phyloP scores from a whole-genome alignment of 225 moss, liverwort and hornwort genomes.

The Lunularia cruciata region DNA sequence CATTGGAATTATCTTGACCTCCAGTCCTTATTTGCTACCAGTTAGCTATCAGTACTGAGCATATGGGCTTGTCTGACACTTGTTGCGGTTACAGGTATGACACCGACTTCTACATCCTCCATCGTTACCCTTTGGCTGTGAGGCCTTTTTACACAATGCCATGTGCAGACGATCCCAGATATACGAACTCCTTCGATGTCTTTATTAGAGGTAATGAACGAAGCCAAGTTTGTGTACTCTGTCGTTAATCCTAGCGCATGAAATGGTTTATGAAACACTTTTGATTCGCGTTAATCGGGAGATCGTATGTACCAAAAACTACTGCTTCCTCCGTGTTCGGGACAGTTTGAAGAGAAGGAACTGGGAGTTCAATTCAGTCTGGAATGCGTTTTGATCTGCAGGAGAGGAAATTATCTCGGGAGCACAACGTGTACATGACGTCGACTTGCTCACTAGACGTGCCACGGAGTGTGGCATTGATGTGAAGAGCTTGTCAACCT shows the following conservation, averaged over 20 bases:
- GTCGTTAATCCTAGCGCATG: no score
- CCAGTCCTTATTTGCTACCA: background rate
- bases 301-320: no score
- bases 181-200: conserved; percentile 92
- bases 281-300: no score
- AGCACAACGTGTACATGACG: conserved; percentile 85
- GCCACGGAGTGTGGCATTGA: conserved; percentile 76
- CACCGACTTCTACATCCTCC: conserved; percentile 88
- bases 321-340: no score
- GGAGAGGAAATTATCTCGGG: conserved; percentile 97
- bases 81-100: conserved; percentile 48
- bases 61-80: background rate
- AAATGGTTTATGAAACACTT: no score
- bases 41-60: background rate
- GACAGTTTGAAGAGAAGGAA: no score
- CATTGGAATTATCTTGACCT: no score
- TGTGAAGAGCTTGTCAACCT: conserved; percentile 57
- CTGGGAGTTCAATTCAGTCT: background rate
- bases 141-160: conserved; percentile 97
- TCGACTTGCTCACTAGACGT: conserved; percentile 60
- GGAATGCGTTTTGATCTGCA: conserved; percentile 18
- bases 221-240: no score
- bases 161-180: conserved; percentile 70
- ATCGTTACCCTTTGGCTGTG: conserved; percentile 76
- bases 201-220: conserved; percentile 70